Evolutionary conservation across 352 stramenopile species (phyloP).

Genomic region (Globisporangium takayamanum): DNA sequence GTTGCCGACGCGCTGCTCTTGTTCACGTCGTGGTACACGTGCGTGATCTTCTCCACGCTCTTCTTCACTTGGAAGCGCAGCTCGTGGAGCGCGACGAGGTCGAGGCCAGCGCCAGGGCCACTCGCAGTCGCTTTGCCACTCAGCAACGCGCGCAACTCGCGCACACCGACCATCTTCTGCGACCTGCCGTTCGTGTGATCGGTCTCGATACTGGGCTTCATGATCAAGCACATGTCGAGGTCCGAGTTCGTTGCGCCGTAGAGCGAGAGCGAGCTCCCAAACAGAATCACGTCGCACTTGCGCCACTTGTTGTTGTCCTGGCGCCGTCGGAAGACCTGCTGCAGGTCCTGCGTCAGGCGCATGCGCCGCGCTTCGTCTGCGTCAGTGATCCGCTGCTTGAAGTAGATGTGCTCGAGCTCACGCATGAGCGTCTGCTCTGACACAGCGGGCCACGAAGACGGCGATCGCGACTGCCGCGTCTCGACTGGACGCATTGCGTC

Average conservation of each 20-base stretch:
- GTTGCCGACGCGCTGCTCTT: constrained; percentile 7
- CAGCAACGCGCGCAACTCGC: constrained; percentile 40
- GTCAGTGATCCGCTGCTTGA: constrained; percentile 34
- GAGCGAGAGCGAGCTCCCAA: constrained; percentile 73
- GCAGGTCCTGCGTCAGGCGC: constrained; percentile 33
- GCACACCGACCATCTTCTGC: constrained; percentile 18
- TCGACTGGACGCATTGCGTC: too few species aligned
- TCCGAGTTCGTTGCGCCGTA: constrained; percentile 69
- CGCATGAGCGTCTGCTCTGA: constrained; percentile 6
- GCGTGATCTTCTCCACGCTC: constrained; percentile 40
- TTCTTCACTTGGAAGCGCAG: constrained; percentile 37
- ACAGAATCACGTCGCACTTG: constrained; percentile 45
- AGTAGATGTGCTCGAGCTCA: constrained; percentile 37
- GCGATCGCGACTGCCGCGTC: neutral
- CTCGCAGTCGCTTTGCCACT: constrained; percentile 15
- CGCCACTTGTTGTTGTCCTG: constrained; percentile 50
- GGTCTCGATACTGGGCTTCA: constrained; percentile 6
- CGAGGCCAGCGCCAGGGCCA: constrained; percentile 9
- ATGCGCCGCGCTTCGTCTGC: constrained; percentile 38
- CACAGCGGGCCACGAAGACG: neutral
- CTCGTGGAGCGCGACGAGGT: constrained; percentile 31
- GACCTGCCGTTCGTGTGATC: neutral
- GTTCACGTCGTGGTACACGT: constrained; percentile 27
- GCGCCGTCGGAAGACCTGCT: constrained; percentile 33
- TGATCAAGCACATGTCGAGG: constrained; percentile 67